Conservation (phyloP, 2,329 filamentous ascomycete species). For the Ophiostoma perfectum region DNA sequence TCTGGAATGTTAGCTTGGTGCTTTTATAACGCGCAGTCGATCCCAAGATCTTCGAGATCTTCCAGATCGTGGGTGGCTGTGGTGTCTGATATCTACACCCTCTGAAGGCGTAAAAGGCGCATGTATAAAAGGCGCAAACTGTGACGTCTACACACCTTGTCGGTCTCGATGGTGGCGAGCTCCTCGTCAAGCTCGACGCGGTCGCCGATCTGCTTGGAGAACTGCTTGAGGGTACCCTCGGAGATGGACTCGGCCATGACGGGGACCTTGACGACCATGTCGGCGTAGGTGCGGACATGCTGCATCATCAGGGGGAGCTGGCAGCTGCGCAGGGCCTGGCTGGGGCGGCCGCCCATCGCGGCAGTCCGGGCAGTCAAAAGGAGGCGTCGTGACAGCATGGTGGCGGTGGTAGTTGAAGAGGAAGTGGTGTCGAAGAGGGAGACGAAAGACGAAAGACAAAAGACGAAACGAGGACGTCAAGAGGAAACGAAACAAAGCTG, state of each 20-base stretch:
- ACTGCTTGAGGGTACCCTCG: conserved; percentile 94
- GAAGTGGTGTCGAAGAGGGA: not conserved
- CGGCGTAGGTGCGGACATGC: conserved; percentile 63
- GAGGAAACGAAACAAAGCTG: not conserved
- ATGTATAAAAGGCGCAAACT: no score
- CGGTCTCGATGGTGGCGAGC: conserved; percentile 96
- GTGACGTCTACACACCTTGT: conserved; percentile 62
- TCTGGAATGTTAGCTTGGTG: conserved; percentile 46
- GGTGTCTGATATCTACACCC: no score
- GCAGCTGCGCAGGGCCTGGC: conserved; percentile 41
- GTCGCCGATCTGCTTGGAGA: conserved; percentile 86
- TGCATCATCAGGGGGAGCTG: conserved; percentile 48
- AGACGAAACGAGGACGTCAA: not conserved
- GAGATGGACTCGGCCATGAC: conserved; percentile 99
- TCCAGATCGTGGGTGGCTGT: no score
- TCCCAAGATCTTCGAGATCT: no score
- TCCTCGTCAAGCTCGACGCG: conserved; percentile 94
- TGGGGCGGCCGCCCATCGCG: conserved; percentile 34
- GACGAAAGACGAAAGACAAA: not conserved
- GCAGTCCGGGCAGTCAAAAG: conserved; percentile 30
- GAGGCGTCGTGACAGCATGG: conserved; percentile 40
- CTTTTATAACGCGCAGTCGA: not conserved
- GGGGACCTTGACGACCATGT: conserved; percentile 85
- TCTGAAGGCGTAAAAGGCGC: conserved; percentile 19
- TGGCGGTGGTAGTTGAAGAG: not conserved